Conservation (phyloP, 108 stramenopile species). For the Epithemia pelagica region DNA sequence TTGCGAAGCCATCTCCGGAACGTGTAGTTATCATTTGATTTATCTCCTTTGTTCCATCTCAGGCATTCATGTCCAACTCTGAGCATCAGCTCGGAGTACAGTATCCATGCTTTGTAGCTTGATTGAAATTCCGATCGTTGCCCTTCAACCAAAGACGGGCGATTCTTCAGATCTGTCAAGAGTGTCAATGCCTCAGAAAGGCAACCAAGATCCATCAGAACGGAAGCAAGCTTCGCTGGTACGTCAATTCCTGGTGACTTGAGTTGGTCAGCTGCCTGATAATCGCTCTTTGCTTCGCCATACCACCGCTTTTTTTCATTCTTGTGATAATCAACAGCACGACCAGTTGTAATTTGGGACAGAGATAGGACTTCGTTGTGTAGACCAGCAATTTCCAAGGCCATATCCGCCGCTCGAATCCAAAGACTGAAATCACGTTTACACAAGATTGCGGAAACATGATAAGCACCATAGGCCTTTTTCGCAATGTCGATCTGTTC, state of each 20-base stretch:
- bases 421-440: slow-evolving; percentile 74
- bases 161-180: slow-evolving; percentile 65
- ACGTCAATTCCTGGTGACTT: slow-evolving; percentile 74
- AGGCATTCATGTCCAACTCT: slow-evolving; percentile 73
- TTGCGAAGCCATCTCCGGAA: slow-evolving; percentile 81
- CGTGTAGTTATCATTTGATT: slow-evolving; percentile 59
- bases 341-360: not conserved
- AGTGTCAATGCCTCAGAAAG: slow-evolving; percentile 66
- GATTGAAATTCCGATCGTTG: slow-evolving; percentile 38
- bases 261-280: slow-evolving; percentile 58
- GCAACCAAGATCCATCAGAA: slow-evolving; percentile 65
- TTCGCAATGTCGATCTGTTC: slow-evolving; percentile 57
- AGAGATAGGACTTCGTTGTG: slow-evolving; percentile 24
- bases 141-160: not conserved
- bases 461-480: slow-evolving; percentile 76
- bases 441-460: slow-evolving; percentile 71
- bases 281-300: slow-evolving; percentile 64
- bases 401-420: slow-evolving; percentile 75
- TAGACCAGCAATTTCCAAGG: slow-evolving; percentile 46
- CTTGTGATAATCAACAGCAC: slow-evolving; percentile 18
- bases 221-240: slow-evolving; percentile 62
- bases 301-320: slow-evolving; percentile 45
- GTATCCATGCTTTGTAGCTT: slow-evolving; percentile 65
- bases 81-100: slow-evolving; percentile 83
- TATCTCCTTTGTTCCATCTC: slow-evolving; percentile 53